phyloP scores from a whole-genome alignment of 441 rosid genomes.

The Daphne laureola region DNA sequence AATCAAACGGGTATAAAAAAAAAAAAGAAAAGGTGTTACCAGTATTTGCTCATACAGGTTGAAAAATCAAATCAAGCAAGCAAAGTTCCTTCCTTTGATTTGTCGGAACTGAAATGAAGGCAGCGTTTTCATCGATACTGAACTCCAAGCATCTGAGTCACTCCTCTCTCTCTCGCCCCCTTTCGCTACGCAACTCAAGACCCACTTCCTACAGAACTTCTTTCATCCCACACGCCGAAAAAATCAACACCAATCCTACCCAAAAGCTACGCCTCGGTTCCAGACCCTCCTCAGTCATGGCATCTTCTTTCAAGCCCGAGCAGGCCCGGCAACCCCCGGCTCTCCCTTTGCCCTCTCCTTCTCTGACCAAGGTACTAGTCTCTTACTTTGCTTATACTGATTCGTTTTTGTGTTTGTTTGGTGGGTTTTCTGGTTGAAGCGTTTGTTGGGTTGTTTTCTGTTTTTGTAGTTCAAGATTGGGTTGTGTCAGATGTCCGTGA shows the following conservation, averaged over 20 bases:
- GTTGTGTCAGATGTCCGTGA: slow-evolving; percentile 71
- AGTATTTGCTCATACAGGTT: no score
- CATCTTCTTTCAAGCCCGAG: slow-evolving; percentile 64
- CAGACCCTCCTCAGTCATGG: slow-evolving; percentile 36
- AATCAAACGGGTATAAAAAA: no score
- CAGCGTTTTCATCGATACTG: slow-evolving; percentile 34
- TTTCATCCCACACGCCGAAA: slow-evolving; percentile 2
- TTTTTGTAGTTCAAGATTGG: slow-evolving; percentile 65
- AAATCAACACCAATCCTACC: slow-evolving; percentile 10
- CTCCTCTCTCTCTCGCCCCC: slow-evolving; percentile 10
- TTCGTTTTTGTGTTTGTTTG: background rate
- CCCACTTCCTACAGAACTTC: slow-evolving; percentile 16
- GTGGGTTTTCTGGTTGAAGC: slow-evolving; percentile 3
- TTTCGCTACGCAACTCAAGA: background rate
- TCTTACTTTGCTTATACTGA: background rate
- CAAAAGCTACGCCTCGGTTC: slow-evolving; percentile 14
- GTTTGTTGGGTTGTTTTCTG: background rate
- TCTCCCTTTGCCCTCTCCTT: slow-evolving; percentile 68
- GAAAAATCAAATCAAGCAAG: no score
- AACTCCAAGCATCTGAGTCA: slow-evolving; percentile 28
- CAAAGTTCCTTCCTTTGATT: background rate
- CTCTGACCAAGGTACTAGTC: slow-evolving; percentile 47
- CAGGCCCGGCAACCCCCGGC: slow-evolving; percentile 77
- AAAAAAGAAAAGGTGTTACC: no score
- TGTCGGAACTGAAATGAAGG: slow-evolving; percentile 19